Evolutionary conservation across 2,329 filamentous ascomycete species (phyloP).

Genomic region (Dactylonectria macrodidyma): DNA sequence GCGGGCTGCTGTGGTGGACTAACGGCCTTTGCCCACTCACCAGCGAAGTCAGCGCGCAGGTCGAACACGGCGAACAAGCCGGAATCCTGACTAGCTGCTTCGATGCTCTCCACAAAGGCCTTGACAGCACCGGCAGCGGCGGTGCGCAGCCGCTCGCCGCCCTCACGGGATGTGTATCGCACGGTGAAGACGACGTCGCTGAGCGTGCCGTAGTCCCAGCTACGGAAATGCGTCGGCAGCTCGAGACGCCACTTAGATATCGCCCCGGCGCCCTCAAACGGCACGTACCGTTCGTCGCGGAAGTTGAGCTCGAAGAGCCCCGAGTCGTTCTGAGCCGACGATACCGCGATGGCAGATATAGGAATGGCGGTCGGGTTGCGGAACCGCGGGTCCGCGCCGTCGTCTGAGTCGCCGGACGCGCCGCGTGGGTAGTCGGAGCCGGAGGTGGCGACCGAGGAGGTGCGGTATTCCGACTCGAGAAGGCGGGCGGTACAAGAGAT

Average conservation of each 20-base stretch:
- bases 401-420: too few relatives aligned
- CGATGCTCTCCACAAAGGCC: too few relatives aligned
- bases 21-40: too few relatives aligned
- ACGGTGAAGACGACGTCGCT: conserved; percentile 3
- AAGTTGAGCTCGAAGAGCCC: conserved; percentile 15
- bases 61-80: too few relatives aligned
- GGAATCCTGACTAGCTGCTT: too few relatives aligned
- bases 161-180: conserved; percentile 9
- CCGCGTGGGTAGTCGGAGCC: too few relatives aligned
- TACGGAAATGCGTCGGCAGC: neutral
- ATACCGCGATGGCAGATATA: conserved; percentile 3
- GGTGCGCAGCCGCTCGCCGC: neutral
- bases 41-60: too few relatives aligned
- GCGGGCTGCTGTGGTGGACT: too few relatives aligned
- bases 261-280: conserved; percentile 12
- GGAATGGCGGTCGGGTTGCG: neutral
- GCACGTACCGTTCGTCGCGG: conserved; percentile 7
- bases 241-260: conserved; percentile 6
- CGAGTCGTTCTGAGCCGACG: neutral
- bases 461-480: neutral
- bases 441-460: neutral
- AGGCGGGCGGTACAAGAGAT: conserved; percentile 45
- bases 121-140: too few relatives aligned
- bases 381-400: conserved; percentile 1
- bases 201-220: conserved; percentile 2